Conservation (phyloP, 192 early-diverging fungal genomes). For the Phycomyces nitens region DNA sequence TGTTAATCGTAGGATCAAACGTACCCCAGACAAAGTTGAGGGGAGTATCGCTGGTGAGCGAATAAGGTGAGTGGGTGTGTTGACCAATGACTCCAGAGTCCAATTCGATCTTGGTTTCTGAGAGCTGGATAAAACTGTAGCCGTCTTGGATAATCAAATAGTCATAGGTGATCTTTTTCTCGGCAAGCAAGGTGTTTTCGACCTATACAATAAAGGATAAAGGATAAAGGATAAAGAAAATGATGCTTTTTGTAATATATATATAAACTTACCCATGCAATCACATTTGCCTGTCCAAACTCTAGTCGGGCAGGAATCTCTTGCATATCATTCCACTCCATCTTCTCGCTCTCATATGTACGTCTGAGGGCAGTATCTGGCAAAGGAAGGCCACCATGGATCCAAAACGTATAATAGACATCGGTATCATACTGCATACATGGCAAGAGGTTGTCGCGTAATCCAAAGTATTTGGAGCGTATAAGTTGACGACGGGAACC, state of each 20-base stretch:
- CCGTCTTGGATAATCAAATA: conserved; percentile 38
- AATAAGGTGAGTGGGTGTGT: conserved; percentile 18
- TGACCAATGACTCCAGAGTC: background rate
- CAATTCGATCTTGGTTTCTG: conserved; percentile 14
- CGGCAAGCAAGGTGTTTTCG: too few species aligned
- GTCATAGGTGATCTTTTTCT: conserved; percentile 17
- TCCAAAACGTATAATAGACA: conserved; percentile 45
- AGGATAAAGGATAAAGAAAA: background rate
- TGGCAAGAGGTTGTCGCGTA: conserved; percentile 47
- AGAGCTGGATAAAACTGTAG: conserved; percentile 29
- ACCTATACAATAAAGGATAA: background rate
- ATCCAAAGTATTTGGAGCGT: conserved; percentile 47
- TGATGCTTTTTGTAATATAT: background rate
- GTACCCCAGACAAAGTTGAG: conserved; percentile 31
- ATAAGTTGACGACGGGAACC: conserved; percentile 40
- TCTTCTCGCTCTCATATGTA: conserved; percentile 42
- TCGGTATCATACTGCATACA: conserved; percentile 35
- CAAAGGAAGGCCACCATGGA: conserved; percentile 17
- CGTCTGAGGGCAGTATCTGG: conserved; percentile 18
- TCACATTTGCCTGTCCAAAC: conserved; percentile 13
- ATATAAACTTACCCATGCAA: conserved; percentile 20
- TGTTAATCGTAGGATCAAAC: conserved; percentile 1
- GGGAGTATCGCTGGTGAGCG: conserved; percentile 3
- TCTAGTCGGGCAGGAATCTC: conserved; percentile 13
- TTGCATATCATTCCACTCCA: conserved; percentile 50